These are phyloP conservation scores for Argentina anserina DNA, from an alignment of 306 rosid species.

Conservation along the genomic window DNA sequence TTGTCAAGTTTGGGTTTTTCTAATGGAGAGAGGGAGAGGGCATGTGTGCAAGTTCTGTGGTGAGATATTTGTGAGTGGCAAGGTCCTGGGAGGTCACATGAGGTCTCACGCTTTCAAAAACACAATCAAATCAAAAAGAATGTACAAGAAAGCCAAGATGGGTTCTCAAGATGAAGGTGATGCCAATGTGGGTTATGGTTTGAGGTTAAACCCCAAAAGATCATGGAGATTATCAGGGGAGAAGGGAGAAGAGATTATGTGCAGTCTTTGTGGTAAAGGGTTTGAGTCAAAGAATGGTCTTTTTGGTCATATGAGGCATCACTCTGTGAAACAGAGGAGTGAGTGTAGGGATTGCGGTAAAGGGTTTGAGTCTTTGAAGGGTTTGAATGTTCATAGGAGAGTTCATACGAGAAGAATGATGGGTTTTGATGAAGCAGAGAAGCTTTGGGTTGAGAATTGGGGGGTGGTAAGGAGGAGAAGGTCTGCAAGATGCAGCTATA, in stretches of 20 bases:
- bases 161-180: conserved; percentile 6
- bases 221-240: conserved; percentile 33
- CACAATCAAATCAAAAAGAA: conserved; percentile 12
- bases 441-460: conserved; percentile 20
- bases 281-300: conserved; percentile 37
- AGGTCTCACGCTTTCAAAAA: conserved; percentile 37
- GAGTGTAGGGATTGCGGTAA: conserved; percentile 34
- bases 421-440: conserved; percentile 10
- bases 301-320: conserved; percentile 57
- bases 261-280: conserved; percentile 39
- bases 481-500: conserved; percentile 40
- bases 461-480: conserved; percentile 36
- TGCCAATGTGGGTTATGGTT: conserved; percentile 26
- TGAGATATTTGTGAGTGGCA: conserved; percentile 39
- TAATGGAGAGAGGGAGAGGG: conserved; percentile 24
- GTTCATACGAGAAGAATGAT: conserved; percentile 8
- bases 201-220: conserved; percentile 46
- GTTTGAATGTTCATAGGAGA: conserved; percentile 25
- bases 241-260: conserved; percentile 1
- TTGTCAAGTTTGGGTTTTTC: not conserved
- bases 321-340: conserved; percentile 31
- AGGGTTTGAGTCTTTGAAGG: conserved; percentile 32
- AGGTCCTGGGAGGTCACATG: conserved; percentile 52
- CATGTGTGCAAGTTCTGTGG: conserved; percentile 41
- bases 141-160: not conserved